Conservation (phyloP, 1,284 basidiomycete genomes). For the Polyporus tsugae region DNA sequence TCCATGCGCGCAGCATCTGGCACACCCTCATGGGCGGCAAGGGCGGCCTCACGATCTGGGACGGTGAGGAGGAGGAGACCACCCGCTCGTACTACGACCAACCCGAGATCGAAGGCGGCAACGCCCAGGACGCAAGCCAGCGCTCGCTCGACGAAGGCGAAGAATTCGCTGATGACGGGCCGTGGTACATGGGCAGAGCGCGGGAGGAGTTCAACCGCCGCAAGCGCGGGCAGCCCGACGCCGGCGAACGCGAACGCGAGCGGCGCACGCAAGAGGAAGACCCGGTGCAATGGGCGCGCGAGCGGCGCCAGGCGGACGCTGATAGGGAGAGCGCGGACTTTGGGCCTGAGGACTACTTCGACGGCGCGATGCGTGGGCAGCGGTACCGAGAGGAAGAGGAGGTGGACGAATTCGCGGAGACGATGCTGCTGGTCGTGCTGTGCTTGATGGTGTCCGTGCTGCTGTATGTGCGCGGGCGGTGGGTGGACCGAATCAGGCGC, state of each 20-base stretch:
- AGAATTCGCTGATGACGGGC: conserved; percentile 43
- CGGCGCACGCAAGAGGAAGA: conserved; percentile 61
- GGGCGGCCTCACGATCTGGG: conserved; percentile 73
- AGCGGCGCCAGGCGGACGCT: conserved; percentile 72
- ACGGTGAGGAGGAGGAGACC: conserved; percentile 50
- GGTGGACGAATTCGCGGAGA: conserved; percentile 74
- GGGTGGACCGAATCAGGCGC: conserved; percentile 71
- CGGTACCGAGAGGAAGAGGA: conserved; percentile 65
- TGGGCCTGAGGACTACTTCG: conserved; percentile 84
- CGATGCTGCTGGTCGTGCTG: conserved; percentile 71
- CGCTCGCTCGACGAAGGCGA: conserved; percentile 29
- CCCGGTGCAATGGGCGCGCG: conserved; percentile 81
- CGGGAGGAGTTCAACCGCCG: conserved; percentile 74
- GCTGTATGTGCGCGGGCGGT: conserved; percentile 75
- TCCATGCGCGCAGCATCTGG: conserved; percentile 89
- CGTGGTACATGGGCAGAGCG: conserved; percentile 84
- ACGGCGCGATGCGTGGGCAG: conserved; percentile 66
- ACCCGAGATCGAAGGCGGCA: conserved; percentile 38
- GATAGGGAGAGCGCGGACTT: conserved; percentile 73
- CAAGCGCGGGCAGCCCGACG: conserved; percentile 49
- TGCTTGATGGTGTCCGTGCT: conserved; percentile 72
- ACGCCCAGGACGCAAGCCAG: conserved; percentile 21
- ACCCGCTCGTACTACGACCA: conserved; percentile 29
- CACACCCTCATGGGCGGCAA: conserved; percentile 76
- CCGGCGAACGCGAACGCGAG: conserved; percentile 34